Percentiles rank a stretch among this genome's conserved stretches.
These are phyloP conservation scores for Fulvia fulva DNA, from an alignment of 2,329 filamentous ascomycete genomes.

Conservation along the genomic window DNA sequence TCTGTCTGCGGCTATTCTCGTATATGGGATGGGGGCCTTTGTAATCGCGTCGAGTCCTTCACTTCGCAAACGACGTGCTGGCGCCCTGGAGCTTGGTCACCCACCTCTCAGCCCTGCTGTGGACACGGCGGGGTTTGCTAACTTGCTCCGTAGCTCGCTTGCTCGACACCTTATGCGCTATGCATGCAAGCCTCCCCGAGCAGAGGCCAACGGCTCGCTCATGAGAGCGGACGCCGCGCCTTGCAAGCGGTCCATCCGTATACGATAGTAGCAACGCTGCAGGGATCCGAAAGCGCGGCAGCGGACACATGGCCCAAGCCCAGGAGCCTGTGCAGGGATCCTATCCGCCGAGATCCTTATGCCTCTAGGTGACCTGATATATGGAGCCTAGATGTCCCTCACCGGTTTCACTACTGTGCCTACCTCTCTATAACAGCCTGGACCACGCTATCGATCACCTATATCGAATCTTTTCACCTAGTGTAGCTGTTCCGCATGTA, in stretches of 20 bases:
- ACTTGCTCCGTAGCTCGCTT: constrained; percentile 1
- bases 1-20: constrained; percentile 7
- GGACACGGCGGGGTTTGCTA: constrained; percentile 4
- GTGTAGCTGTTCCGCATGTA: constrained; percentile 23
- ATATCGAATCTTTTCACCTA: neutral
- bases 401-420: constrained; percentile 12
- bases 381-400: constrained; percentile 18
- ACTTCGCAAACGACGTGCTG: neutral
- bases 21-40: constrained; percentile 3
- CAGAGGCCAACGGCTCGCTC: constrained; percentile 8
- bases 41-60: neutral
- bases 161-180: neutral
- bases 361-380: constrained; percentile 21
- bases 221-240: neutral
- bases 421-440: constrained; percentile 5
- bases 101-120: constrained; percentile 6
- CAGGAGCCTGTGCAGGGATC: constrained; percentile 15
- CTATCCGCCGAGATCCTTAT: constrained; percentile 21
- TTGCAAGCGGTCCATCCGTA: neutral
- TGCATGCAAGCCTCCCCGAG: constrained; percentile 8
- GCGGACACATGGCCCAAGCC: constrained; percentile 16
- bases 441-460: neutral
- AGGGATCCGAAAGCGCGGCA: constrained; percentile 9
- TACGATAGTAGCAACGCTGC: constrained; percentile 9
- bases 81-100: neutral